These are phyloP conservation scores for Cairneyella variabilis DNA, from an alignment of 495 filamentous ascomycete genomes.

Conservation along the genomic window DNA sequence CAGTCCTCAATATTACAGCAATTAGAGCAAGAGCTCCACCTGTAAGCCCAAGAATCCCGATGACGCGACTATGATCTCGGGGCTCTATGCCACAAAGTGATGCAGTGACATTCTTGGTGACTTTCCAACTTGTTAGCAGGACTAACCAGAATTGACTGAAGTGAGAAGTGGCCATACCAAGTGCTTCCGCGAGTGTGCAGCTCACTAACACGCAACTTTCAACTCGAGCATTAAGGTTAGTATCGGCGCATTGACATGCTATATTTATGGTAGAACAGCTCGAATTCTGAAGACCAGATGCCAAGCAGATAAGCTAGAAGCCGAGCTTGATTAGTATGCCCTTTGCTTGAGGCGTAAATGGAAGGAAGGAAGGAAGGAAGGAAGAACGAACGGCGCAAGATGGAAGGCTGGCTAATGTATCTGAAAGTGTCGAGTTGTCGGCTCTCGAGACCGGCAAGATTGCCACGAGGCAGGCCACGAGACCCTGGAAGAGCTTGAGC, in stretches of 20 bases:
- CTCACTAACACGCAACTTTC: conserved; percentile 1
- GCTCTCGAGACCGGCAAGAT: conserved; percentile 2
- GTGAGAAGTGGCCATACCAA: conserved; percentile 3
- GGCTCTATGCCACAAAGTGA: conserved; percentile 3
- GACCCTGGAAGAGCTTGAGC: not conserved
- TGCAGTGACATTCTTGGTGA: conserved; percentile 1
- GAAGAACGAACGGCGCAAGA: conserved; percentile 4
- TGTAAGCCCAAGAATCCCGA: conserved; percentile 1
- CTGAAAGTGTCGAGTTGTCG: conserved; percentile 4
- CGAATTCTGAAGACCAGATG: conserved; percentile 1
- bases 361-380: conserved; percentile 1
- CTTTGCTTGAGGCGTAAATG: not conserved
- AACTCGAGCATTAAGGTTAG: not conserved
- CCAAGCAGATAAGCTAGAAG: conserved; percentile 3
- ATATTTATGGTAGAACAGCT: conserved; percentile 2
- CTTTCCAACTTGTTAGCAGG: conserved; percentile 1
- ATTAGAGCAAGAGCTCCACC: conserved; percentile 1
- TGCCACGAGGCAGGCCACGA: not conserved
- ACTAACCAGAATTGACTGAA: not conserved
- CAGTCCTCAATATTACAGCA: not conserved
- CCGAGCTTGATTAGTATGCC: not conserved
- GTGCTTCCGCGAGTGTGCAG: conserved; percentile 1
- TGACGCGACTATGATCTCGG: conserved; percentile 5
- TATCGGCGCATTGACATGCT: conserved; percentile 5
- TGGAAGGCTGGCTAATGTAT: not conserved